phyloP scores from a whole-genome alignment of 1,139 yeast species.

The Pneumocystis carinii region DNA sequence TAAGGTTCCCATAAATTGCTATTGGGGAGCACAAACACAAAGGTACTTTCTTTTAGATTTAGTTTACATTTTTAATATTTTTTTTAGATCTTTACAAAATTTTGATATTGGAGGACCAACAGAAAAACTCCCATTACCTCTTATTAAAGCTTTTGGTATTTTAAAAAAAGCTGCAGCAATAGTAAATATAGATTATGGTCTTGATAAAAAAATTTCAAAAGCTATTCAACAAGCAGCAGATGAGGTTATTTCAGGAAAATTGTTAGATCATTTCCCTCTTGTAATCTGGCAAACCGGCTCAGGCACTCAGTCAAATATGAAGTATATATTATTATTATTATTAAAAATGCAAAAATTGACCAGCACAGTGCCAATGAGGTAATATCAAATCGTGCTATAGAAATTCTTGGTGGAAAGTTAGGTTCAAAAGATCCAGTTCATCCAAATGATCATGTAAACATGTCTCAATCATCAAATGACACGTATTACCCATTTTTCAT shows the following conservation, averaged over 20 bases:
- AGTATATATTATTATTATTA: background rate
- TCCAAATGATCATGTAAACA: constrained; percentile 96
- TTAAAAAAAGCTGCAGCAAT: constrained; percentile 90
- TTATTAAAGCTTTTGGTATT: constrained; percentile 81
- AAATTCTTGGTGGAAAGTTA: constrained; percentile 74
- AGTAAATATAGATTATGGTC: constrained; percentile 72
- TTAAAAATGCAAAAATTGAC: background rate
- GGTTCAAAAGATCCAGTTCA: constrained; percentile 92
- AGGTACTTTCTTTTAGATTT: constrained; percentile 29
- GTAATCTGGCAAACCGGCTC: constrained; percentile 98
- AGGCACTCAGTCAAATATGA: constrained; percentile 95
- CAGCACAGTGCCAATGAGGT: constrained; percentile 54
- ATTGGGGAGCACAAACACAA: constrained; percentile 98
- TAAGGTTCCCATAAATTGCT: constrained; percentile 67
- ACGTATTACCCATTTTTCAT: constrained; percentile 31
- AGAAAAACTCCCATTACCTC: constrained; percentile 83
- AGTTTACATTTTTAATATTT: background rate
- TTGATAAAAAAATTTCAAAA: constrained; percentile 66
- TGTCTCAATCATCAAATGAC: constrained; percentile 96
- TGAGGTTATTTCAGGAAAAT: constrained; percentile 83
- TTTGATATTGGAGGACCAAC: constrained; percentile 89
- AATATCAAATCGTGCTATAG: constrained; percentile 94
- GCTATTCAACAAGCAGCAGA: constrained; percentile 91
- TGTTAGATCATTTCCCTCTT: constrained; percentile 87
- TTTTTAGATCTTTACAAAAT: constrained; percentile 48